Evolutionary conservation across 2,329 filamentous ascomycete species (phyloP).

Genomic region (Thelonectria rubi): DNA sequence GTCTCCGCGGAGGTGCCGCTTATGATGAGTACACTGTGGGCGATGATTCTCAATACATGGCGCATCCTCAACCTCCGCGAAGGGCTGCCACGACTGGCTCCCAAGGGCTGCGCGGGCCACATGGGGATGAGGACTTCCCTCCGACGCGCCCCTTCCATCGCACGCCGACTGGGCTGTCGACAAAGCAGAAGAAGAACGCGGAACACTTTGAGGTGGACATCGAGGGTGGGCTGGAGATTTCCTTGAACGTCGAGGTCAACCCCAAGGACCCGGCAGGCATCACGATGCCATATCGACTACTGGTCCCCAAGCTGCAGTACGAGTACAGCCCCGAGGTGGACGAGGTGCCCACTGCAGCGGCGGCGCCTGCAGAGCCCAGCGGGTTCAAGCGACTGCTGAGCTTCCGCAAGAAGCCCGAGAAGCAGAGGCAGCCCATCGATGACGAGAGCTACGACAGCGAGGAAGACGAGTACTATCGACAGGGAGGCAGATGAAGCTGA

Average conservation of each 20-base stretch:
- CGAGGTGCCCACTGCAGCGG: conserved; percentile 29
- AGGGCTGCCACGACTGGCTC: conserved; percentile 44
- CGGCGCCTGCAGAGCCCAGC: conserved; percentile 33
- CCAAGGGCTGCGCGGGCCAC: conserved; percentile 40
- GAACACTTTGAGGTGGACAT: conserved; percentile 73
- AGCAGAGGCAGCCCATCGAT: conserved; percentile 22
- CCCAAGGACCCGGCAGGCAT: conserved; percentile 86
- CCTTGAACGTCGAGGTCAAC: conserved; percentile 88
- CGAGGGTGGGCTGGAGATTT: conserved; percentile 85
- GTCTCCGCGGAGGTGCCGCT: conserved; percentile 53
- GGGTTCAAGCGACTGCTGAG: conserved; percentile 58
- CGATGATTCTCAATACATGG: conserved; percentile 67
- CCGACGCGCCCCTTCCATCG: conserved; percentile 65
- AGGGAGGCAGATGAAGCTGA: conserved; percentile 9
- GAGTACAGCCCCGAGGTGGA: conserved; percentile 58
- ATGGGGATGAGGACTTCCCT: conserved; percentile 32
- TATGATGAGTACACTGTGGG: conserved; percentile 62
- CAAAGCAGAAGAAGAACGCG: conserved; percentile 66
- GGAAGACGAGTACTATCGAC: conserved; percentile 34
- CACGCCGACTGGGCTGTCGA: conserved; percentile 73
- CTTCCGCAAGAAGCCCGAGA: conserved; percentile 50
- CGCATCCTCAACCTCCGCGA: conserved; percentile 49
- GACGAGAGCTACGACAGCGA: conserved; percentile 41
- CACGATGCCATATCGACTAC: conserved; percentile 84
- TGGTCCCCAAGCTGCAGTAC: conserved; percentile 81